These are phyloP conservation scores for Areca catechu DNA, from an alignment of 176 grass and related monocot species.

Conservation along the genomic window DNA sequence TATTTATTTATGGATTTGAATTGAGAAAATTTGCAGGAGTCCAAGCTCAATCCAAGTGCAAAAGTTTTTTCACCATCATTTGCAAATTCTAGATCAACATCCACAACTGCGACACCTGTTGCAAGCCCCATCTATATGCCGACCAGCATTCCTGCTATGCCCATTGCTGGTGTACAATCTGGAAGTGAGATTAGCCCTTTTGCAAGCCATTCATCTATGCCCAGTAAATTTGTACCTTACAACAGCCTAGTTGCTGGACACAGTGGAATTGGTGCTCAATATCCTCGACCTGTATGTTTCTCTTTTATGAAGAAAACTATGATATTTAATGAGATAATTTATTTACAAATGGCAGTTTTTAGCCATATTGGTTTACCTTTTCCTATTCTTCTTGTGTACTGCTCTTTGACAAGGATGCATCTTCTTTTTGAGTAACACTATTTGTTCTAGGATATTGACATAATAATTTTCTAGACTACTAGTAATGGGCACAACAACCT, in stretches of 20 bases:
- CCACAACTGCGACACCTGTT: constrained; percentile 29
- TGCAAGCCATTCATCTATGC: constrained; percentile 32
- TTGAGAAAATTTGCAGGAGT: constrained; percentile 57
- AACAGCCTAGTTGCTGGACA: constrained; percentile 54
- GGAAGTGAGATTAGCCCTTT: constrained; percentile 44
- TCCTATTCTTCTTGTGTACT: no score
- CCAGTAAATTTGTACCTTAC: constrained; percentile 50
- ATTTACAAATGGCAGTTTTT: no score
- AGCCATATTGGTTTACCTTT: no score
- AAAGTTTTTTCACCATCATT: constrained; percentile 75
- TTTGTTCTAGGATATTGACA: no score
- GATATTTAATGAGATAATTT: no score
- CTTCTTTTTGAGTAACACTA: no score
- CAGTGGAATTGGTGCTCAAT: constrained; percentile 39
- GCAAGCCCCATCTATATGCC: constrained; percentile 42
- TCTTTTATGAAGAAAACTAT: neutral
- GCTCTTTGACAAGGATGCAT: no score
- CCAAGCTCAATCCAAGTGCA: constrained; percentile 84
- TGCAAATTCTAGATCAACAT: constrained; percentile 38
- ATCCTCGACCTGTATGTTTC: constrained; percentile 46
- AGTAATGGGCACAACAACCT: no score
- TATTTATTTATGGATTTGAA: neutral
- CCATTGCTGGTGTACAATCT: constrained; percentile 32
- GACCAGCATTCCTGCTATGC: constrained; percentile 27
- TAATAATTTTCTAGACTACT: no score